Evolutionary conservation across 768 basidiomycete genomes (phyloP).

Genomic region (Phylloporus sp.): DNA sequence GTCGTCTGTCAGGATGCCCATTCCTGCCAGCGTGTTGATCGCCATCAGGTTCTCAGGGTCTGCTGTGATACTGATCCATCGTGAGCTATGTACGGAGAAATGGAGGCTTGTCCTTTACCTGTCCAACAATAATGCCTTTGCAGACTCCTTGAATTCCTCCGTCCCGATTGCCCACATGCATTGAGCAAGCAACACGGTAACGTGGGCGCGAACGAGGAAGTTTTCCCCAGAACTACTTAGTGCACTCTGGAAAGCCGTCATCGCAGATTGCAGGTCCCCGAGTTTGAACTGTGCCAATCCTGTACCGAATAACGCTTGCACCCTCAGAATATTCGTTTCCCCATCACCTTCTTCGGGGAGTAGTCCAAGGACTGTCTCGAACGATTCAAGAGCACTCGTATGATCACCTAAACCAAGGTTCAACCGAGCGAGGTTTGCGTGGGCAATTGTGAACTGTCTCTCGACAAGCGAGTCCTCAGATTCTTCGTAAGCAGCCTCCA

Average conservation of each 20-base stretch:
- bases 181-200: conserved; percentile 75
- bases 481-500: conserved; percentile 88
- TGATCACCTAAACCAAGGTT: conserved; percentile 58
- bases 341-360: conserved; percentile 45
- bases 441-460: conserved; percentile 72
- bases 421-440: conserved; percentile 75
- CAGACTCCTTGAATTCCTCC: conserved; percentile 69
- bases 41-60: conserved; percentile 78
- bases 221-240: conserved; percentile 51
- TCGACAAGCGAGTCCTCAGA: conserved; percentile 78
- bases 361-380: conserved; percentile 68
- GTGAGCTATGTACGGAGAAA: conserved; percentile 13
- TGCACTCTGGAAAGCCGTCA: conserved; percentile 64
- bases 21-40: conserved; percentile 81
- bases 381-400: conserved; percentile 58
- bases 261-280: conserved; percentile 55
- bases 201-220: conserved; percentile 53
- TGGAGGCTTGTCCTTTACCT: conserved; percentile 47
- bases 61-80: conserved; percentile 53
- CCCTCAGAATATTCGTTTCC: conserved; percentile 41
- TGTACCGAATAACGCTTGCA: conserved; percentile 63
- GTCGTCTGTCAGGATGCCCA: conserved; percentile 80
- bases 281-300: conserved; percentile 69
- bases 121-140: conserved; percentile 74
- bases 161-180: conserved; percentile 78